Percentiles rank a stretch among this genome's conserved stretches.
phyloP scores from a whole-genome alignment of 73 alveolate genomes.

The Tetrahymena thermophila region DNA sequence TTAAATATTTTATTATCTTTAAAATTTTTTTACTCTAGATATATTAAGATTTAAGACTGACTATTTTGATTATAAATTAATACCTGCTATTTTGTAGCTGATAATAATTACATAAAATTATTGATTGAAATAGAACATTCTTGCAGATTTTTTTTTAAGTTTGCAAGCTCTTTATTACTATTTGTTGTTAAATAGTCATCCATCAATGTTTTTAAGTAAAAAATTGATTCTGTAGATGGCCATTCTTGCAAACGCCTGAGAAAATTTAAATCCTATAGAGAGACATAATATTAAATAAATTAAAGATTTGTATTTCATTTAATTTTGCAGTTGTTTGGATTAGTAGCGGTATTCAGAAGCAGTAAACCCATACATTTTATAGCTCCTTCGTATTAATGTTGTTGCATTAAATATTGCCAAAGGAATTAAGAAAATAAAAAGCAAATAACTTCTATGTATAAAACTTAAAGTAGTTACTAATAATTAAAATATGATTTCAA shows the following conservation, averaged over 20 bases:
- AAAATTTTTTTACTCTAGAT: neutral
- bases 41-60: neutral
- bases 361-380: neutral
- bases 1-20: no score
- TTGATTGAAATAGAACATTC: neutral
- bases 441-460: neutral
- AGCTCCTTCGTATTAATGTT: neutral
- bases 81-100: neutral
- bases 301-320: neutral
- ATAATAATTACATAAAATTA: no score
- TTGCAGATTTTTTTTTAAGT: neutral
- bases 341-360: neutral
- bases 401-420: neutral
- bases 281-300: neutral
- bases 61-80: neutral
- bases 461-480: neutral
- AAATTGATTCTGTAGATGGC: neutral
- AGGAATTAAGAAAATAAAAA: neutral
- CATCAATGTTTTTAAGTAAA: neutral
- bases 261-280: neutral
- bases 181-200: neutral
- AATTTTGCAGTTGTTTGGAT: neutral
- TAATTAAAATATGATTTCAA: neutral
- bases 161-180: neutral
- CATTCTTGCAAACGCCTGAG: neutral